Conservation (phyloP, 345 rosid genomes). For the Arabidopsis thaliana region TAIR10.1 NC_003070.9:30033001-30033500, state of each 20-base stretch:
- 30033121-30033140: conserved; percentile 8
- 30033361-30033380: conserved; percentile 58
- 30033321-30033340: neutral
- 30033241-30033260: conserved; percentile 7
- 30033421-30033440: conserved; percentile 98
- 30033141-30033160: conserved; percentile 9
- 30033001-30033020: conserved; percentile 7
- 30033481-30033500: conserved; percentile 88
- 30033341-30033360: conserved; percentile 52
- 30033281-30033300: neutral
- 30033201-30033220: neutral
- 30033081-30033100: conserved; percentile 5
- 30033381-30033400: conserved; percentile 97
- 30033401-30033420: conserved; percentile 94
- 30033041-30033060: conserved; percentile 8
- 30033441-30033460: conserved; percentile 98
- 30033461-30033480: conserved; percentile 95
- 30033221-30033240: neutral
- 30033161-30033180: conserved; percentile 20
- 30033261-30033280: neutral
- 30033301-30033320: neutral
- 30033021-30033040: conserved; percentile 14
- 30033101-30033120: conserved; percentile 18
- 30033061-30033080: neutral
- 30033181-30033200: conserved; percentile 6